These are phyloP conservation scores for Baorangia bicolor DNA, from an alignment of 768 basidiomycete species.

Conservation along the genomic window DNA sequence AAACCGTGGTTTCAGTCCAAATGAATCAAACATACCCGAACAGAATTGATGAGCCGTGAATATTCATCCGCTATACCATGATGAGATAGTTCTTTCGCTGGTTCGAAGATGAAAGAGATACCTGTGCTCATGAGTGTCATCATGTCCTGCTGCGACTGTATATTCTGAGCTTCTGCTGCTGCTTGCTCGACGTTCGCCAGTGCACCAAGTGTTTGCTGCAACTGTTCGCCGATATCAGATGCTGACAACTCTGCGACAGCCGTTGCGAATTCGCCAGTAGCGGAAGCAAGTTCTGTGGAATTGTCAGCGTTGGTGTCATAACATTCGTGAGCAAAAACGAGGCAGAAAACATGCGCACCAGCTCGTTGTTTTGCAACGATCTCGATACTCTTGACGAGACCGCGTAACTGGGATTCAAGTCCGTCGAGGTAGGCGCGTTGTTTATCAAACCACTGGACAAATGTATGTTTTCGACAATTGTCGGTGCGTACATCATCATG, in stretches of 20 bases:
- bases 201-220: constrained; percentile 66
- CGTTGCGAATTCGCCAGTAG: constrained; percentile 79
- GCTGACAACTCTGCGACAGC: constrained; percentile 65
- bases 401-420: constrained; percentile 85
- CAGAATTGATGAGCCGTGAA: constrained; percentile 84
- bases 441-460: constrained; percentile 85
- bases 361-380: constrained; percentile 77
- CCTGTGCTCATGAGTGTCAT: constrained; percentile 77
- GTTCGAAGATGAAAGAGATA: constrained; percentile 19
- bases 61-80: constrained; percentile 75
- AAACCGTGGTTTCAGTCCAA: neutral
- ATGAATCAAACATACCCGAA: constrained; percentile 55
- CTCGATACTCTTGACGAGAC: constrained; percentile 85
- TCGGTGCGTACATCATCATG: neutral
- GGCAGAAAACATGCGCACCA: constrained; percentile 42
- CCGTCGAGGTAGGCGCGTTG: constrained; percentile 84
- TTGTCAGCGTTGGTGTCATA: neutral
- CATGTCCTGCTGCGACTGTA: constrained; percentile 82
- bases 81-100: constrained; percentile 4
- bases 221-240: constrained; percentile 72
- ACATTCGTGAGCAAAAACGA: neutral
- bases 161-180: constrained; percentile 69
- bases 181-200: constrained; percentile 74
- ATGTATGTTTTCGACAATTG: neutral
- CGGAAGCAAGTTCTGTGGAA: constrained; percentile 58